Percentiles rank a stretch among this genome's conserved stretches.
phyloP scores from a whole-genome alignment of 352 stramenopile genomes.

The Phytophthora ramorum region DNA sequence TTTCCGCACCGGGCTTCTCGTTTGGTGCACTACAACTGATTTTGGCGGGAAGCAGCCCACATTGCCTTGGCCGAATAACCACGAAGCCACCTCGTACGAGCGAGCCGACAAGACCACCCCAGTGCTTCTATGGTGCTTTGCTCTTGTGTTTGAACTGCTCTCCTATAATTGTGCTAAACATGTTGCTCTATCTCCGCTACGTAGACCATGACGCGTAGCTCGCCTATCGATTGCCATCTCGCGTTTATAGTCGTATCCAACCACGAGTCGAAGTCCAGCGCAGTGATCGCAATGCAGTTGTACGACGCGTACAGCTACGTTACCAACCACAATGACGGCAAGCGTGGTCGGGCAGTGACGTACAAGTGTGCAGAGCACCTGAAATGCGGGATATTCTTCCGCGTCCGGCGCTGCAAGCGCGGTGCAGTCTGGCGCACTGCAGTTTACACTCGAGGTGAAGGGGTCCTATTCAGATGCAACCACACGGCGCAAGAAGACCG shows the following conservation, averaged over 20 bases:
- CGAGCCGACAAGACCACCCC: too few species aligned
- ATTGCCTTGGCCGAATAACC: too few species aligned
- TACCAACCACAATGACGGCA: neutral
- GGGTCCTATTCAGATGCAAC: neutral
- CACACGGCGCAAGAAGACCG: neutral
- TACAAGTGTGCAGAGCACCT: neutral
- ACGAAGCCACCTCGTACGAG: too few species aligned
- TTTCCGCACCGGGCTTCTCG: too few species aligned
- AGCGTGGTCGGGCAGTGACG: neutral
- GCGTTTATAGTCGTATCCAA: neutral
- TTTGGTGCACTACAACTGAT: too few species aligned
- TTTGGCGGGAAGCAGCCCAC: too few species aligned
- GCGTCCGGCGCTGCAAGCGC: neutral
- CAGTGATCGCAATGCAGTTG: too few species aligned
- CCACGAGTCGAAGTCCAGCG: neutral
- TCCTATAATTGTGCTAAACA: too few species aligned
- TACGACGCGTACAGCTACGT: neutral
- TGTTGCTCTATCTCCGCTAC: neutral
- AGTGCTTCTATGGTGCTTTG: too few species aligned
- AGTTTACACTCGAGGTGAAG: neutral
- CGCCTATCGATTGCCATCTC: neutral
- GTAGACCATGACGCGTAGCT: neutral
- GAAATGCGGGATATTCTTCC: neutral
- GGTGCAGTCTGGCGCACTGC: neutral
- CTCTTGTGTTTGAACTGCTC: too few species aligned